These are phyloP conservation scores for Pseudopithomyces maydicus DNA, from an alignment of 2,329 filamentous ascomycete species.

Conservation along the genomic window DNA sequence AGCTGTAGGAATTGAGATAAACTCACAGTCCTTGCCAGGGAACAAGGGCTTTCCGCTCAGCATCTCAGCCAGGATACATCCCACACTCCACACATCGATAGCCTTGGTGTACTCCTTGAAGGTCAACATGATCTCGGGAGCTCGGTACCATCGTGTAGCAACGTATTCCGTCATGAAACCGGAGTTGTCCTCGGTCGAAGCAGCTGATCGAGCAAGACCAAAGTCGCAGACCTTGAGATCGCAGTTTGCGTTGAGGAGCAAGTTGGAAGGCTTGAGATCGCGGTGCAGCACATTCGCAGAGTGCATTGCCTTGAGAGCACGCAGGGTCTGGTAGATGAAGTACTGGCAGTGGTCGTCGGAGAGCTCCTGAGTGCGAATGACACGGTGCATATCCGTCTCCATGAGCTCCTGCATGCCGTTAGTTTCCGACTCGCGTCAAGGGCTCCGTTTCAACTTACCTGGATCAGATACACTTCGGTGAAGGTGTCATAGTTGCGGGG, in stretches of 20 bases:
- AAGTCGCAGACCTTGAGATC: conserved; percentile 99
- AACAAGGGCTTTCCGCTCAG: conserved; percentile 97
- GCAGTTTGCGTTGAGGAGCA: conserved; percentile 97
- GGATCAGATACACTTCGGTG: conserved; percentile 97
- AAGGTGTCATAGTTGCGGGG: conserved; percentile 95
- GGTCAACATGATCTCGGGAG: conserved; percentile 99
- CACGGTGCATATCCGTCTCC: conserved; percentile 99
- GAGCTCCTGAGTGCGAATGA: conserved; percentile 97
- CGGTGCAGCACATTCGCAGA: conserved; percentile 97
- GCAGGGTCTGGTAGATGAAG: conserved; percentile 99
- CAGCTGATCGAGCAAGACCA: conserved; percentile 90
- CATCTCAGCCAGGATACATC: conserved; percentile 98
- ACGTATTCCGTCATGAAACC: conserved; percentile 99
- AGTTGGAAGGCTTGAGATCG: conserved; percentile 95
- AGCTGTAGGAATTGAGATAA: background rate
- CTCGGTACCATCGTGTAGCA: conserved; percentile 97
- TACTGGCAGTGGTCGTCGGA: conserved; percentile 99
- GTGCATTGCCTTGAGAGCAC: conserved; percentile 98
- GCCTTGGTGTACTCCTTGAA: conserved; percentile 99
- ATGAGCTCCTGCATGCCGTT: conserved; percentile 77
- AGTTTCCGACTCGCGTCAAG: conserved; percentile 3
- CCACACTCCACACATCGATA: conserved; percentile 98
- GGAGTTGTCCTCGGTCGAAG: conserved; percentile 98
- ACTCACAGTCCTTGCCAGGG: conserved; percentile 94
- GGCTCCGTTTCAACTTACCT: conserved; percentile 59